A percentile compares a stretch with the other conserved stretches of the same genome.
phyloP scores from a whole-genome alignment of 2,329 filamentous ascomycete species.

The Fusarium tricinctum region DNA sequence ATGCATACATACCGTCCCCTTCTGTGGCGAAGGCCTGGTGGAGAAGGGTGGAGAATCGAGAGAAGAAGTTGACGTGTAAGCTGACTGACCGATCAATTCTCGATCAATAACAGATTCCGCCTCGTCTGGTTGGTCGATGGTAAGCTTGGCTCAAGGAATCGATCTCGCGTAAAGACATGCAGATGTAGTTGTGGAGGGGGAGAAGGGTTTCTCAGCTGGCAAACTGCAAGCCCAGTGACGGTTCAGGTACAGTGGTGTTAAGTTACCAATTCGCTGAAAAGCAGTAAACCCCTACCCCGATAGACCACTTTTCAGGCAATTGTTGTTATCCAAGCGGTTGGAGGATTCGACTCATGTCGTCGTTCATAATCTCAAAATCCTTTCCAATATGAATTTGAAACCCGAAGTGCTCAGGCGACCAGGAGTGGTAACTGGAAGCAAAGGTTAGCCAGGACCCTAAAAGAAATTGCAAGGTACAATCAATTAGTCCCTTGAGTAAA shows the following conservation, averaged over 20 bases:
- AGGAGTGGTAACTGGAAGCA: constrained; percentile 30
- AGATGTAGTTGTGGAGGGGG: constrained; percentile 25
- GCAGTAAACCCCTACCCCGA: constrained; percentile 4
- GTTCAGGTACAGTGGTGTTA: neutral
- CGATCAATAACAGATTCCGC: constrained; percentile 19
- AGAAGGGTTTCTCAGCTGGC: constrained; percentile 33
- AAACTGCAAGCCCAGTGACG: constrained; percentile 17
- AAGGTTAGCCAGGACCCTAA: constrained; percentile 17
- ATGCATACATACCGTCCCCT: constrained; percentile 11
- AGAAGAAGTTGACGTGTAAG: constrained; percentile 34
- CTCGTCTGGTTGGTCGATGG: constrained; percentile 17
- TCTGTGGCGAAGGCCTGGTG: constrained; percentile 21
- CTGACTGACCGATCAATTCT: constrained; percentile 34
- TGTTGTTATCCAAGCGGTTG: too few species aligned
- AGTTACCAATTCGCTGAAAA: neutral
- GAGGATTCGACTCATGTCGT: too few species aligned
- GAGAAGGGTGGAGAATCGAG: constrained; percentile 21
- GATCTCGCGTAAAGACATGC: constrained; percentile 31
- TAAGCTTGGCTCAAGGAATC: constrained; percentile 18
- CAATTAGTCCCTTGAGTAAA: neutral
- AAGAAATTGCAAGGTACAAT: constrained; percentile 29
- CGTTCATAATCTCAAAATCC: constrained; percentile 10
- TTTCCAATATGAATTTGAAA: constrained; percentile 27
- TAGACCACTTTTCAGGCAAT: constrained; percentile 9
- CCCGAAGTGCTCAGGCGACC: constrained; percentile 18